Evolutionary conservation across 2,329 filamentous ascomycete species (phyloP), one percentile per base, ranked within the genome.

Genomic region (Claviceps quebecensis): DNA sequence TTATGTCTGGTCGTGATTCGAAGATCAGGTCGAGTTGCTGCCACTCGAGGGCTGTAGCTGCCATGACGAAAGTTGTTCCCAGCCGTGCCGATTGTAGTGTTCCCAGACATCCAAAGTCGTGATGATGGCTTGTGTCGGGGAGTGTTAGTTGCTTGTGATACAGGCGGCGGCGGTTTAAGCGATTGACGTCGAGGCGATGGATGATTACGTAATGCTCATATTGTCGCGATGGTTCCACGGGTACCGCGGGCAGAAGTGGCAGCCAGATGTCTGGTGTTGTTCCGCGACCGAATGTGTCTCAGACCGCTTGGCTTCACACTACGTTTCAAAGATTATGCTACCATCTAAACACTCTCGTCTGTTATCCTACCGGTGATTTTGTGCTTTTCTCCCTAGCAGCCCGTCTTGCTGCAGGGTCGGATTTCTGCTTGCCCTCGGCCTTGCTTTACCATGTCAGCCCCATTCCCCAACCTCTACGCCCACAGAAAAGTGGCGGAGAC

Each of bases 401-500:
- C 19, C 19, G 23, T 38, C 36, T 39, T 40, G 39, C 16, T 40
- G 16, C 7, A 17, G 8, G n/a, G 17, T 13, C n/a, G n/a, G 8
- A 14, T 36, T 19, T 47, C 11, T 37, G 17, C n/a, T 17, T 36
- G 16, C 14, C 1, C 7, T 5, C 3, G 17, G 17, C 11, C 19
- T 16, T 34, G 5, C 6, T 29, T 14, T 19, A 39, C 50, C 41
- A 60, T 57, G 56, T 55, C 59, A 26, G 54, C 55, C 48, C 58
- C 61, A 2, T 80, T 91, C 53, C 78, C 79, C 43, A 97, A 97
- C 63, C 68, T 86, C 34, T 97, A 91, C 70, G 81, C 87, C 56
- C 85, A 90, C 57, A 86, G 91, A 48, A 87, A 82, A 58, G 91
- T 97, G 38, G 89, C 89, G 13, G 88, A 95, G 34, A 78, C 81